phyloP scores from a whole-genome alignment of 352 stramenopile species.

The Globisporangium spiculum region DNA sequence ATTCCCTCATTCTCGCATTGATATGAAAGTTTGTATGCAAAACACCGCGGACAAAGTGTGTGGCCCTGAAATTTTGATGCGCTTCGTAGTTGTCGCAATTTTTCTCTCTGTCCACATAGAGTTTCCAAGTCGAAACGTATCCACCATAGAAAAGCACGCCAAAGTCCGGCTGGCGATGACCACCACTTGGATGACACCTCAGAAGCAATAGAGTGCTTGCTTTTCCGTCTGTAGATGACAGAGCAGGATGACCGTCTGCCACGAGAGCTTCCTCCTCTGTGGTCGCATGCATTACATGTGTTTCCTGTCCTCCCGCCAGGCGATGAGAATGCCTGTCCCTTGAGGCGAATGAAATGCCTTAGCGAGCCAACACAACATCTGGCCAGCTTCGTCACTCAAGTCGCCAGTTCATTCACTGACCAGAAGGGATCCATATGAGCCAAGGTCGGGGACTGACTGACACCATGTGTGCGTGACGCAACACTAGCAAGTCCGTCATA shows the following conservation, averaged over 20 bases:
- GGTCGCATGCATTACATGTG: not conserved
- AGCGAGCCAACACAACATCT: not conserved
- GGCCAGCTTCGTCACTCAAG: constrained; percentile 1
- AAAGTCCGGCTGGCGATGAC: not conserved
- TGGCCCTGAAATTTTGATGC: not conserved
- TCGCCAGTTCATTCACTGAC: constrained; percentile 3
- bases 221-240: not conserved
- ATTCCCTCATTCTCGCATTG: not conserved
- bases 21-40: not conserved
- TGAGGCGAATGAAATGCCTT: not conserved
- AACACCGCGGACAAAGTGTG: not conserved
- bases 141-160: not conserved
- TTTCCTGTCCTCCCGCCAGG: not conserved
- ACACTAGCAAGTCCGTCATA: not conserved
- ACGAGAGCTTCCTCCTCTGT: not conserved
- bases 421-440: not conserved
- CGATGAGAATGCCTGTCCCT: not conserved
- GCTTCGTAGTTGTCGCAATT: not conserved
- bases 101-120: not conserved
- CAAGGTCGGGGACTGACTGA: not conserved
- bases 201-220: not conserved
- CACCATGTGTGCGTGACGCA: not conserved
- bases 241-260: not conserved
- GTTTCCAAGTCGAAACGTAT: not conserved
- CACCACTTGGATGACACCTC: not conserved